These are phyloP conservation scores for Penicillium angulare DNA, from an alignment of 495 filamentous ascomycete genomes.

Conservation along the genomic window DNA sequence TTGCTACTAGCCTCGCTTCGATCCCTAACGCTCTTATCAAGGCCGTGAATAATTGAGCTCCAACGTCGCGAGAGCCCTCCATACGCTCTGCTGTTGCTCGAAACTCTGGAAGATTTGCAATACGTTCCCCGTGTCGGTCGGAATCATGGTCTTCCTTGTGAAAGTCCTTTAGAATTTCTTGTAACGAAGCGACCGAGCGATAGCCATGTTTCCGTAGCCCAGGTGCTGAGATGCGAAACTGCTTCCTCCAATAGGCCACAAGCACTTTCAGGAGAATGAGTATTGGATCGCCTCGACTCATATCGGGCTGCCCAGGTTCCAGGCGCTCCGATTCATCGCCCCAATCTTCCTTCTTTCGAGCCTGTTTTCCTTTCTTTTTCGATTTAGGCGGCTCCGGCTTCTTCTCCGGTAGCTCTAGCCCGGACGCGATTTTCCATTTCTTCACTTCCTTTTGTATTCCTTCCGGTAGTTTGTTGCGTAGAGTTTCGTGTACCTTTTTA, in stretches of 20 bases:
- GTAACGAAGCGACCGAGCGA: slow-evolving; percentile 64
- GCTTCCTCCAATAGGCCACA: slow-evolving; percentile 81
- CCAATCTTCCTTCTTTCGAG: slow-evolving; percentile 62
- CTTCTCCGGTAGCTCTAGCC: slow-evolving; percentile 49
- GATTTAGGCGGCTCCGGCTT: slow-evolving; percentile 29
- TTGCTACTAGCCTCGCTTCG: slow-evolving; percentile 78
- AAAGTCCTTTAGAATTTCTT: slow-evolving; percentile 62
- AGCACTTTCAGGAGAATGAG: slow-evolving; percentile 73
- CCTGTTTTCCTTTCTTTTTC: slow-evolving; percentile 45
- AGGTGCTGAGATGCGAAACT: slow-evolving; percentile 74
- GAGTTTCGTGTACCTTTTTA: slow-evolving; percentile 68
- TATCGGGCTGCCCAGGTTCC: slow-evolving; percentile 66
- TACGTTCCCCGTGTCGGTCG: slow-evolving; percentile 69
- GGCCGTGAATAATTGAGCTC: slow-evolving; percentile 87
- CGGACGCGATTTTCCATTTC: slow-evolving; percentile 67
- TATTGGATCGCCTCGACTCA: slow-evolving; percentile 80
- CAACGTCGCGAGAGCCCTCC: slow-evolving; percentile 82
- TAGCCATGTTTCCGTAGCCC: slow-evolving; percentile 89
- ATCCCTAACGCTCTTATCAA: slow-evolving; percentile 79
- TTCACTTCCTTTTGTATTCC: slow-evolving; percentile 69
- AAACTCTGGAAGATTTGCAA: slow-evolving; percentile 64
- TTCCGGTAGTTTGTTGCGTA: slow-evolving; percentile 68
- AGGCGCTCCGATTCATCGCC: slow-evolving; percentile 63
- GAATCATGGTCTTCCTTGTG: slow-evolving; percentile 59
- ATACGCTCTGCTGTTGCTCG: slow-evolving; percentile 65